These are phyloP conservation scores for Hymenotorrendiella dingleyae DNA, from an alignment of 2,329 filamentous ascomycete genomes.

Conservation along the genomic window DNA sequence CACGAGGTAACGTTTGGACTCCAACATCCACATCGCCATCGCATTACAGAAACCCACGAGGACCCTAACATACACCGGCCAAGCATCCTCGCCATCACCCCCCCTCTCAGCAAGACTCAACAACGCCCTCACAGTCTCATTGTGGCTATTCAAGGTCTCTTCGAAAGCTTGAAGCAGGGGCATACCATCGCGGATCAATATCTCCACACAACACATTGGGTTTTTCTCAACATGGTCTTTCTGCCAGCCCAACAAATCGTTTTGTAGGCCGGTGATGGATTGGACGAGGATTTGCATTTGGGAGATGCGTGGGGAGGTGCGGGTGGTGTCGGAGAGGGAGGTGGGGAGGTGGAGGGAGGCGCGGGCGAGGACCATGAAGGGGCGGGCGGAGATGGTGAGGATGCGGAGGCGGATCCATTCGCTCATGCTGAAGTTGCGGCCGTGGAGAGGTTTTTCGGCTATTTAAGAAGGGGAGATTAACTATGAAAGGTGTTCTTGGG, in stretches of 20 bases:
- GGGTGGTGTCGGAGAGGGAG: neutral
- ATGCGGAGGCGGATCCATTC: slow-evolving; percentile 6
- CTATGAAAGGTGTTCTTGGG: no score
- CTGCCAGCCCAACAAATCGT: slow-evolving; percentile 5
- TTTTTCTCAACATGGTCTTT: slow-evolving; percentile 4
- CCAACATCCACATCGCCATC: slow-evolving; percentile 5
- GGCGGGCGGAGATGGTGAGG: slow-evolving; percentile 4
- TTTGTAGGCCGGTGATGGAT: slow-evolving; percentile 2
- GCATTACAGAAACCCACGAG: neutral
- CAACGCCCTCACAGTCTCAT: slow-evolving; percentile 1
- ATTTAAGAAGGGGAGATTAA: no score
- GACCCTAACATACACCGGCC: slow-evolving; percentile 1
- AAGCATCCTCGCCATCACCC: neutral
- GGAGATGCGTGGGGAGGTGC: neutral
- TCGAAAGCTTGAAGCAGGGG: neutral
- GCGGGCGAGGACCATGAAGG: slow-evolving; percentile 3
- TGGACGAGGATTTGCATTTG: slow-evolving; percentile 4
- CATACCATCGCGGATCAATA: slow-evolving; percentile 5
- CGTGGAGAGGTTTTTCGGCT: slow-evolving; percentile 4
- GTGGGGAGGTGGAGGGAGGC: slow-evolving; percentile 1
- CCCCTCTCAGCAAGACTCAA: slow-evolving; percentile 1
- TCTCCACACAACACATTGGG: slow-evolving; percentile 4
- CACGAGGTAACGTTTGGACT: neutral
- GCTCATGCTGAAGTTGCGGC: neutral
- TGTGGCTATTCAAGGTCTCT: neutral